phyloP scores from a whole-genome alignment of 202 grass and related monocot species.

The Carex sylvatica region DNA sequence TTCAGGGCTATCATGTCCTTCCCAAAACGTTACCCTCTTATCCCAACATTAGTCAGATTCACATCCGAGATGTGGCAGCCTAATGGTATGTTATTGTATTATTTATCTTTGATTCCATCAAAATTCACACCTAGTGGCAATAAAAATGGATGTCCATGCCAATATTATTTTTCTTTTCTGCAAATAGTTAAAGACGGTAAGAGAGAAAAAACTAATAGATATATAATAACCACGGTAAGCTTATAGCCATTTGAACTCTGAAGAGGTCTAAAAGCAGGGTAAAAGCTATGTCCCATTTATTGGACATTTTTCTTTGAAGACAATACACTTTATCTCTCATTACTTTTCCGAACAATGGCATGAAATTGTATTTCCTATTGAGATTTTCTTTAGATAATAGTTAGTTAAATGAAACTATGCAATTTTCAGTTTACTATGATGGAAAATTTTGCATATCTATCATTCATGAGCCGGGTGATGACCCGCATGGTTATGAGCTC shows the following conservation, averaged over 20 bases:
- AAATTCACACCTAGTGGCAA: not conserved
- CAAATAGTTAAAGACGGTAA: not conserved
- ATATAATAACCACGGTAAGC: too few relatives aligned
- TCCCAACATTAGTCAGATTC: slow-evolving; percentile 19
- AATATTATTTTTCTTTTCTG: not conserved
- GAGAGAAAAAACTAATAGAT: not conserved
- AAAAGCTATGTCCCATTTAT: too few relatives aligned
- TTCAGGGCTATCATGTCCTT: slow-evolving; percentile 38
- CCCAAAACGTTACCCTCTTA: slow-evolving; percentile 33
- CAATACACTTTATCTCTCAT: not conserved
- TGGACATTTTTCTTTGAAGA: not conserved
- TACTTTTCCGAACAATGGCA: not conserved
- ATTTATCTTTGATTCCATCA: not conserved
- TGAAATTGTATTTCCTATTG: not conserved
- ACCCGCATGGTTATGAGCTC: slow-evolving; percentile 74
- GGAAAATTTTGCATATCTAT: slow-evolving; percentile 47
- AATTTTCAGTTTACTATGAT: not conserved
- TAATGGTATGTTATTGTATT: slow-evolving; percentile 20
- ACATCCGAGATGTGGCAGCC: slow-evolving; percentile 37
- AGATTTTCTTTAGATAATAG: not conserved
- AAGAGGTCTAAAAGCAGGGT: too few relatives aligned
- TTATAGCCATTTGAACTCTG: too few relatives aligned
- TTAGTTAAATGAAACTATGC: not conserved
- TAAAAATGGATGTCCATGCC: not conserved
- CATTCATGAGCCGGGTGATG: slow-evolving; percentile 54